Conservation (phyloP, 2,329 filamentous ascomycete genomes). For the Xylariaceae sp. region DNA sequence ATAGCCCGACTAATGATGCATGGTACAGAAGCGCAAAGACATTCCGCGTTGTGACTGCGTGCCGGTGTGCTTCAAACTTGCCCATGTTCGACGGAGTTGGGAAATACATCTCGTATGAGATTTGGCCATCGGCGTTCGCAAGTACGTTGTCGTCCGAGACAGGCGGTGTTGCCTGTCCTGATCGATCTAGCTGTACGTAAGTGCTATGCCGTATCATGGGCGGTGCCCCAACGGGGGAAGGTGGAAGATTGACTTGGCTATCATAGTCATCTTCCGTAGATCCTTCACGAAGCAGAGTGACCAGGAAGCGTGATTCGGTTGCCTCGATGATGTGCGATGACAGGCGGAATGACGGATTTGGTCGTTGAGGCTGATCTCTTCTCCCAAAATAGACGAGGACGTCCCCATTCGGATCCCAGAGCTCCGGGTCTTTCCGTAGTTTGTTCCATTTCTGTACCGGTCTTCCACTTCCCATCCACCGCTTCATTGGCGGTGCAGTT, state of each 20-base stretch:
- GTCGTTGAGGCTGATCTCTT: conserved; percentile 40
- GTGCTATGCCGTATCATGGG: conserved; percentile 36
- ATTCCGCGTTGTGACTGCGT: conserved; percentile 65
- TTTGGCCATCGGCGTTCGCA: conserved; percentile 48
- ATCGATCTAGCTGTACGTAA: conserved; percentile 23
- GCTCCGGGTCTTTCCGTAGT: conserved; percentile 54
- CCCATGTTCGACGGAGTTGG: conserved; percentile 49
- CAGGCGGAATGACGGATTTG: conserved; percentile 52
- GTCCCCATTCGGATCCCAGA: conserved; percentile 60
- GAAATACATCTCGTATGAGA: conserved; percentile 62
- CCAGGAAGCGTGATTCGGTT: conserved; percentile 51
- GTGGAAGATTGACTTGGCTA: conserved; percentile 33
- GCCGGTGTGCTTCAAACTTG: conserved; percentile 46
- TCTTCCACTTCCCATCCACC: conserved; percentile 50
- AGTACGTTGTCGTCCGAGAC: conserved; percentile 41
- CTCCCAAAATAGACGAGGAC: conserved; percentile 54
- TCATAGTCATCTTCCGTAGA: conserved; percentile 44
- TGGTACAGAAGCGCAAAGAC: conserved; percentile 63
- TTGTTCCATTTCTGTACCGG: conserved; percentile 53
- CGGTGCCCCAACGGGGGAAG: conserved; percentile 40
- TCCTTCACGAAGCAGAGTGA: conserved; percentile 51
- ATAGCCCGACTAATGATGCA: conserved; percentile 61
- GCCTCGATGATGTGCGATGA: conserved; percentile 57
- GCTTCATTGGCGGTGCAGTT: conserved; percentile 41
- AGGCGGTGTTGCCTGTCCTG: conserved; percentile 40